These are phyloP conservation scores for Phyllosticta citriasiana DNA, from an alignment of 2,329 filamentous ascomycete genomes.

Conservation along the genomic window DNA sequence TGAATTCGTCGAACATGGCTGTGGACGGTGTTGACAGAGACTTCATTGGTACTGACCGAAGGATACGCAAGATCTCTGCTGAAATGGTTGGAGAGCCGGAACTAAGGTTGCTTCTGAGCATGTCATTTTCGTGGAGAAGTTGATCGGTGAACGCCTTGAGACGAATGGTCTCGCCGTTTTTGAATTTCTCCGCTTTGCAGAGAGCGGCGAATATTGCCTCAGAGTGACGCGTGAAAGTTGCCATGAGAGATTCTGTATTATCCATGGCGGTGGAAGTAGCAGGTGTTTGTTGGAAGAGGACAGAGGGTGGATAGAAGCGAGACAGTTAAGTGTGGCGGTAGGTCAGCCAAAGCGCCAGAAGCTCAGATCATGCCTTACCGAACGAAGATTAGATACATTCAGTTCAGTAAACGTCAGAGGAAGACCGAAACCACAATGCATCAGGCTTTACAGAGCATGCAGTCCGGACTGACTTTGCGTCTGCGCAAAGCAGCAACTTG, in stretches of 20 bases:
- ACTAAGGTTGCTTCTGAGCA: background rate
- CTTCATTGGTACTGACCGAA: background rate
- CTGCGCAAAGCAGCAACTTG: no score
- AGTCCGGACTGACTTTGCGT: no score
- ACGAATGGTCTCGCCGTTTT: background rate
- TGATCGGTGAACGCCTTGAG: background rate
- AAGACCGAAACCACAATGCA: background rate
- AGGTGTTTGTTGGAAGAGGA: no score
- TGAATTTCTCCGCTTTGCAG: background rate
- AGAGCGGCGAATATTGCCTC: background rate
- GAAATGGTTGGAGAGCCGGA: background rate
- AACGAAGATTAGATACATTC: background rate
- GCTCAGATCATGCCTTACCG: background rate
- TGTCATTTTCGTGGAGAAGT: background rate
- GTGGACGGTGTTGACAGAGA: background rate
- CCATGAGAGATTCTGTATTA: background rate
- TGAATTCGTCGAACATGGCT: background rate
- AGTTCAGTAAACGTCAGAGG: background rate
- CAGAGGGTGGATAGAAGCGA: no score
- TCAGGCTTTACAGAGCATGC: no score
- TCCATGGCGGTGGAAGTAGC: background rate
- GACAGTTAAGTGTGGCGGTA: background rate
- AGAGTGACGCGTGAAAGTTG: background rate
- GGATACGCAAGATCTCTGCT: background rate
- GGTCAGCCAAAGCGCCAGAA: background rate